These are phyloP conservation scores for Backusella psychrophila DNA, from an alignment of 192 early-diverging fungal genomes.

Conservation along the genomic window DNA sequence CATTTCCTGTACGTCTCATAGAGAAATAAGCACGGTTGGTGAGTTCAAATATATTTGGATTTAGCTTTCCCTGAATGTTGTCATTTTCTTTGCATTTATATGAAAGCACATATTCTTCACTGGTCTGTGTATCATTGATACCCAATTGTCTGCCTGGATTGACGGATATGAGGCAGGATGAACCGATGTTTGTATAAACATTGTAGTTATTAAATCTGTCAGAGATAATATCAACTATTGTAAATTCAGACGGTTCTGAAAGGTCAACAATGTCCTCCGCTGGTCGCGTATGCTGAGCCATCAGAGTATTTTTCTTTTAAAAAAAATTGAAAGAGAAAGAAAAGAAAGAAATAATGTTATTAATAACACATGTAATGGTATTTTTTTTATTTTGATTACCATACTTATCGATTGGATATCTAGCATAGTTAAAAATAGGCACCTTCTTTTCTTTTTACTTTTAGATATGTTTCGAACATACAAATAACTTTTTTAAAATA, in stretches of 20 bases:
- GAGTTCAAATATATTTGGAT: conserved; percentile 67
- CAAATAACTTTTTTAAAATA: not conserved
- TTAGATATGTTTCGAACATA: not conserved
- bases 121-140: conserved; percentile 43
- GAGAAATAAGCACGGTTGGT: conserved; percentile 69
- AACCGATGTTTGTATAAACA: conserved; percentile 50
- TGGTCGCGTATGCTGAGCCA: not conserved
- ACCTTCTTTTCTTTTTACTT: not conserved
- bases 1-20: conserved; percentile 65
- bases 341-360: not conserved
- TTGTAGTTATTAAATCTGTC: conserved; percentile 52
- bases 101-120: conserved; percentile 49
- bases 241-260: not conserved
- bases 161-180: conserved; percentile 44
- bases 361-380: not conserved
- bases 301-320: not conserved
- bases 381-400: not conserved
- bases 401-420: not conserved
- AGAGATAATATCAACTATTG: conserved; percentile 23
- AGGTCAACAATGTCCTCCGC: not conserved
- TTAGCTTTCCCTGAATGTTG: conserved; percentile 37
- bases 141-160: conserved; percentile 49
- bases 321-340: not conserved
- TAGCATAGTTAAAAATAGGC: not conserved
- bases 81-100: conserved; percentile 43